phyloP scores from a whole-genome alignment of 2,329 filamentous ascomycete species.

The Epichloe brachyelytri region DNA sequence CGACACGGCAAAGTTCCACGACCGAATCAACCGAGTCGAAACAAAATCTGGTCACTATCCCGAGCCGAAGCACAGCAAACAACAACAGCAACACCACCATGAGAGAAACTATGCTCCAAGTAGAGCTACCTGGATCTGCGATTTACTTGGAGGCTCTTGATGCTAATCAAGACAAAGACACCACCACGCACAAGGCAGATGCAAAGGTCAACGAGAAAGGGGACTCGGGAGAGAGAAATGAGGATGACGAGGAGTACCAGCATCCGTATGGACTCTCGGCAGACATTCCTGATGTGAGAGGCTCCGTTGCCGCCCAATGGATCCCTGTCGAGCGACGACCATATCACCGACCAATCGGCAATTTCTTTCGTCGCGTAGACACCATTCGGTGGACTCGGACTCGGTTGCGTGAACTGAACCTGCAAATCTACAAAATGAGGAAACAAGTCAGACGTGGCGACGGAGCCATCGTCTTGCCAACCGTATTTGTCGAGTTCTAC shows the following conservation, averaged over 20 bases:
- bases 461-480: slow-evolving; percentile 51
- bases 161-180: neutral
- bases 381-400: slow-evolving; percentile 81
- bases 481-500: slow-evolving; percentile 85
- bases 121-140: slow-evolving; percentile 5
- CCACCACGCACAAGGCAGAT: neutral
- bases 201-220: neutral
- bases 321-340: slow-evolving; percentile 61
- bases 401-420: slow-evolving; percentile 25
- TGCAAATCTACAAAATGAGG: slow-evolving; percentile 48
- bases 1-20: neutral
- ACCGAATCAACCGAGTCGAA: slow-evolving; percentile 1
- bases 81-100: neutral
- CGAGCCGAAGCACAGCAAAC: slow-evolving; percentile 3
- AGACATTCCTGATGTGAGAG: slow-evolving; percentile 26
- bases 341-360: slow-evolving; percentile 52
- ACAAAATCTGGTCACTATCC: slow-evolving; percentile 1
- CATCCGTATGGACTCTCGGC: slow-evolving; percentile 24
- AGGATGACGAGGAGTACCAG: slow-evolving; percentile 21
- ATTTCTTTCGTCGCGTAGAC: slow-evolving; percentile 81
- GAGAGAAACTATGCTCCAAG: slow-evolving; percentile 1
- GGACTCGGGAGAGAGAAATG: neutral
- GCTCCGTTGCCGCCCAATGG: slow-evolving; percentile 58
- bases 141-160: neutral
- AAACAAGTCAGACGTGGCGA: slow-evolving; percentile 62